A percentile compares a stretch with the other conserved stretches of the same genome.
phyloP scores from a whole-genome alignment of 345 rosid genomes.

The Eucalyptus marginata region DNA sequence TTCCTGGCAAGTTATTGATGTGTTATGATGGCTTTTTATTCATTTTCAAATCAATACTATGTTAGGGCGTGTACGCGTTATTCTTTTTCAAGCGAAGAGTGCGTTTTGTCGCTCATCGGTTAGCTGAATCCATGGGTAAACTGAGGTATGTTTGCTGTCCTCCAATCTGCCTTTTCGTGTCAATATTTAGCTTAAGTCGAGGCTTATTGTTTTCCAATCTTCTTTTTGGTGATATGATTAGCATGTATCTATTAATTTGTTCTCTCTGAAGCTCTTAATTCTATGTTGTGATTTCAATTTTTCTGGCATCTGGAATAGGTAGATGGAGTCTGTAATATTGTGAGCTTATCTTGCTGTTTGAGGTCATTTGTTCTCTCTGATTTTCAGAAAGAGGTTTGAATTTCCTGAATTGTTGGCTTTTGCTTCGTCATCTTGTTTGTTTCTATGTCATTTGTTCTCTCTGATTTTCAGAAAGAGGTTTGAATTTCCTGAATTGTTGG shows the following conservation, averaged over 20 bases:
- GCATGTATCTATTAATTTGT: background rate
- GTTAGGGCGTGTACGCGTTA: conserved; percentile 81
- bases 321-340: background rate
- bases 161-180: background rate
- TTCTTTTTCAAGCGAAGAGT: conserved; percentile 90
- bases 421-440: background rate
- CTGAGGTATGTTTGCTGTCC: conserved; percentile 40
- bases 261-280: background rate
- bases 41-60: background rate
- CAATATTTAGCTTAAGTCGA: background rate
- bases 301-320: background rate
- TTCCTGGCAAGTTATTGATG: background rate
- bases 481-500: background rate
- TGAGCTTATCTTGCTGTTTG: background rate
- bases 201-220: background rate
- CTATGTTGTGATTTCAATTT: background rate
- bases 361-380: background rate
- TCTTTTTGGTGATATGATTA: background rate
- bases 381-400: background rate
- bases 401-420: background rate
- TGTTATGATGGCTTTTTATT: background rate
- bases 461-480: background rate
- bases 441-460: background rate
- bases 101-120: conserved; percentile 69
- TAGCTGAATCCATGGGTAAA: conserved; percentile 87